These are phyloP conservation scores for Cryphonectria parasitica DNA, from an alignment of 2,329 filamentous ascomycete species.

Conservation along the genomic window DNA sequence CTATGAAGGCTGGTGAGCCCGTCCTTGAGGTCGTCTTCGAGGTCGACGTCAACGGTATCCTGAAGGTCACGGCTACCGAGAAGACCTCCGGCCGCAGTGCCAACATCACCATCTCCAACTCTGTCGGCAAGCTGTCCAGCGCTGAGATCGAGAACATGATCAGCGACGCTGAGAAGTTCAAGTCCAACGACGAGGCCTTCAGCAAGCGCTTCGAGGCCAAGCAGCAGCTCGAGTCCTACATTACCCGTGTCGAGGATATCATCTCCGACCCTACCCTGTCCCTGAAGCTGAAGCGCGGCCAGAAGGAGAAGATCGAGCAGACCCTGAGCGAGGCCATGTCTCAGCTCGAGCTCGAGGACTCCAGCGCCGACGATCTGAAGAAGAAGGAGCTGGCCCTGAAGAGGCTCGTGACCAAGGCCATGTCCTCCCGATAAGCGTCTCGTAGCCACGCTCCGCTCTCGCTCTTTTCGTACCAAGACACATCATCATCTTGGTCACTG, in stretches of 20 bases:
- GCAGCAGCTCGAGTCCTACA: conserved; percentile 99
- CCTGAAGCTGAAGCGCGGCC: conserved; percentile 96
- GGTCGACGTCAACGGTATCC: conserved; percentile 99
- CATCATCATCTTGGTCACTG: conserved; percentile 7
- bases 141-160: conserved; percentile 98
- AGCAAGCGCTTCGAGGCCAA: conserved; percentile 99
- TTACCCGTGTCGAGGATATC: conserved; percentile 97
- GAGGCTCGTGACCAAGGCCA: conserved; percentile 97
- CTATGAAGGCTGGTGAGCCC: conserved; percentile 92
- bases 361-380: conserved; percentile 91
- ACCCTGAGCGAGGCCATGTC: conserved; percentile 97
- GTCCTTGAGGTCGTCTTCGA: conserved; percentile 98
- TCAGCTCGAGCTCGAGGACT: conserved; percentile 94
- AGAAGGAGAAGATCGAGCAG: conserved; percentile 99
- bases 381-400: conserved; percentile 99
- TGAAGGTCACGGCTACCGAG: conserved; percentile 99
- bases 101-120: conserved; percentile 99
- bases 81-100: conserved; percentile 97
- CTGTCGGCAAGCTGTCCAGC: conserved; percentile 95
- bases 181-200: conserved; percentile 96
- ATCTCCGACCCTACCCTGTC: conserved; percentile 95
- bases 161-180: conserved; percentile 96
- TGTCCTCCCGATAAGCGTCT: conserved; percentile 78
- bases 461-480: conserved; percentile 21
- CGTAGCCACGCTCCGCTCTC: conserved; percentile 10